Evolutionary conservation across 2,329 filamentous ascomycete species (phyloP).

Genomic region (Ophiocordyceps camponoti-saundersi): DNA sequence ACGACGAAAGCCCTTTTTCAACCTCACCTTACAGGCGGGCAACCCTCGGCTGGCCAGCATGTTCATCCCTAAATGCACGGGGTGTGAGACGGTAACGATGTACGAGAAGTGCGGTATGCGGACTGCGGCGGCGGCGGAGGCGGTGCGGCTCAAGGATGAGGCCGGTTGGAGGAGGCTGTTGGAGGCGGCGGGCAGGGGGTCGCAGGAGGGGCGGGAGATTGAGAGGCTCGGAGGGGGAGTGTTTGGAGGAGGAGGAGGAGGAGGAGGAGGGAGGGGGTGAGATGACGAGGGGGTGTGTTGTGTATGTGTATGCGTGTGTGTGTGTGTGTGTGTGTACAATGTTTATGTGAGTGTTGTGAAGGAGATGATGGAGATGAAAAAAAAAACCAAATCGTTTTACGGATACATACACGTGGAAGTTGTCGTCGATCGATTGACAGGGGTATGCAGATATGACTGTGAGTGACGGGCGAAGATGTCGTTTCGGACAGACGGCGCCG

Average conservation of each 20-base stretch:
- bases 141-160: constrained; percentile 62
- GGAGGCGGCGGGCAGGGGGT: constrained; percentile 53
- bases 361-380: too few relatives aligned
- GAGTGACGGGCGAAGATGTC: too few relatives aligned
- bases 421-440: too few relatives aligned
- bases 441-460: too few relatives aligned
- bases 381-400: too few relatives aligned
- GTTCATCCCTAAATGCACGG: constrained; percentile 79
- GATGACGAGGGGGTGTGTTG: neutral
- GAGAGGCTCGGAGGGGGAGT: constrained; percentile 54
- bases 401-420: too few relatives aligned
- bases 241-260: constrained; percentile 26
- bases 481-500: too few relatives aligned
- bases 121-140: constrained; percentile 80
- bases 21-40: constrained; percentile 71
- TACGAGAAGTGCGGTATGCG: constrained; percentile 92
- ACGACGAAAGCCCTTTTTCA: constrained; percentile 66
- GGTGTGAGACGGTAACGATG: constrained; percentile 65
- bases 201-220: constrained; percentile 57
- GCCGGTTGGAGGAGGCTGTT: constrained; percentile 59
- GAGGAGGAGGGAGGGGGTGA: neutral
- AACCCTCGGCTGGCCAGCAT: constrained; percentile 71
- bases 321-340: too few relatives aligned
- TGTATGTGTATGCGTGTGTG: too few relatives aligned
- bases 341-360: too few relatives aligned